Conservation (phyloP, 2,329 filamentous ascomycete genomes). For the Pseudogymnoascus sp. region DNA sequence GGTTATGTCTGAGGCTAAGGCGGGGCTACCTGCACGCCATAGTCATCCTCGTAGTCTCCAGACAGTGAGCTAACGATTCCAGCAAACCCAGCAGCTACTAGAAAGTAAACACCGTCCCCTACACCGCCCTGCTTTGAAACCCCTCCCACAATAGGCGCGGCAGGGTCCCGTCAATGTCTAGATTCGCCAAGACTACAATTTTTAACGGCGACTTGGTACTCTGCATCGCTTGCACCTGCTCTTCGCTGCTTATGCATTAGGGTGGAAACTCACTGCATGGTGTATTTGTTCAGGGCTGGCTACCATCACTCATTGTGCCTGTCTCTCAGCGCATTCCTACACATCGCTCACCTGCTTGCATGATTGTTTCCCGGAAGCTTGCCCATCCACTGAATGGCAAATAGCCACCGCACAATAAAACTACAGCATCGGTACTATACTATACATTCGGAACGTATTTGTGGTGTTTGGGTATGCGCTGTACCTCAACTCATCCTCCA, state of each 20-base stretch:
- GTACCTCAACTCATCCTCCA: constrained; percentile 4
- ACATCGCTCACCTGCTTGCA: neutral
- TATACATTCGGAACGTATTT: neutral
- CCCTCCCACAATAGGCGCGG: neutral
- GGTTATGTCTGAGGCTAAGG: neutral
- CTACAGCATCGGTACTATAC: neutral
- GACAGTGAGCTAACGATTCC: neutral
- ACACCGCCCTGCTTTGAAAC: neutral
- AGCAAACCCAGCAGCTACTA: neutral
- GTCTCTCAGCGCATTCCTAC: neutral
- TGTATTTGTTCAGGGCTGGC: neutral
- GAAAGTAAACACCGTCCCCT: neutral
- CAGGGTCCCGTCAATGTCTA: neutral
- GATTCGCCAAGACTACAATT: neutral
- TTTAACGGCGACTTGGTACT: neutral
- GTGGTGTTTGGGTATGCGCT: neutral
- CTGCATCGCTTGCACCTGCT: neutral
- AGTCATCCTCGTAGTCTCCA: neutral
- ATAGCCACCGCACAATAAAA: neutral
- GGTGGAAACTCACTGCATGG: neutral
- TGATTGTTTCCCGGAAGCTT: neutral
- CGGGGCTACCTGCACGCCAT: neutral
- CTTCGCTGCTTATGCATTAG: neutral
- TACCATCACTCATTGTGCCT: neutral
- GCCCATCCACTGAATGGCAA: neutral